Percentiles rank a stretch among this genome's conserved stretches.
These are phyloP conservation scores for Choricystis sp. DNA, from an alignment of 139 green algal genomes.

Conservation along the genomic window DNA sequence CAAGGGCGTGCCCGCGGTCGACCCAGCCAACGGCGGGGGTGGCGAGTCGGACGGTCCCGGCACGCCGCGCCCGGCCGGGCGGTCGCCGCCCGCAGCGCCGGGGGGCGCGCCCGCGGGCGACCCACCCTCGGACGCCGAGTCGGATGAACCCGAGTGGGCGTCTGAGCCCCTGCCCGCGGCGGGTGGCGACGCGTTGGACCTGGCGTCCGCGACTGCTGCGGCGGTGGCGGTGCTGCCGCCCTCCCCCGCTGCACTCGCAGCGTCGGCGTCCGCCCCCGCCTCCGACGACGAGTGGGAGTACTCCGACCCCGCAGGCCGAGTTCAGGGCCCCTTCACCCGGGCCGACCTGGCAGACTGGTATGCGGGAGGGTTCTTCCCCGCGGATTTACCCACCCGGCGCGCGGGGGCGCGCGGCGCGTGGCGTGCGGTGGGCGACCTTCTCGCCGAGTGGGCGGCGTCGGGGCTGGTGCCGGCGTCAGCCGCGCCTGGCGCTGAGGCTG, in stretches of 20 bases:
- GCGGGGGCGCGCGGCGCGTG: conserved; percentile 24
- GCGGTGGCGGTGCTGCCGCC: too few relatives aligned
- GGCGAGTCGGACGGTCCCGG: not conserved
- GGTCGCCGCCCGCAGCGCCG: not conserved
- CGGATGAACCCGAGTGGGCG: not conserved
- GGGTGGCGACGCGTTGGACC: too few relatives aligned
- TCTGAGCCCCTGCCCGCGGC: too few relatives aligned
- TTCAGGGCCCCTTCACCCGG: conserved; percentile 61
- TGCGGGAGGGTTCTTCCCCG: conserved; percentile 52
- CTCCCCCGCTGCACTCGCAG: too few relatives aligned
- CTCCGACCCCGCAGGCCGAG: conserved; percentile 40
- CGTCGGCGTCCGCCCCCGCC: conserved; percentile 6
- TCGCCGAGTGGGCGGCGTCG: conserved; percentile 27
- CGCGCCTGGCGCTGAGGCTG: not conserved
- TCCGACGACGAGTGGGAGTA: conserved; percentile 44
- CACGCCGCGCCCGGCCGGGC: not conserved
- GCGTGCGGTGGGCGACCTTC: conserved; percentile 22
- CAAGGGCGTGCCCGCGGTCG: not conserved
- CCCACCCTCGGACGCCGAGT: not conserved
- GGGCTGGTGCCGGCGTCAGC: conserved; percentile 10
- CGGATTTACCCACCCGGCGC: conserved; percentile 43
- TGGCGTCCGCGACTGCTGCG: too few relatives aligned
- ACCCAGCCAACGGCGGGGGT: not conserved
- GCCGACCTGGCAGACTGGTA: conserved; percentile 67
- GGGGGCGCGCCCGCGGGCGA: too few relatives aligned